Percentiles rank a stretch among this genome's conserved stretches.
These are phyloP conservation scores for Bruguiera sexangula DNA, from an alignment of 345 rosid genomes.

Conservation along the genomic window DNA sequence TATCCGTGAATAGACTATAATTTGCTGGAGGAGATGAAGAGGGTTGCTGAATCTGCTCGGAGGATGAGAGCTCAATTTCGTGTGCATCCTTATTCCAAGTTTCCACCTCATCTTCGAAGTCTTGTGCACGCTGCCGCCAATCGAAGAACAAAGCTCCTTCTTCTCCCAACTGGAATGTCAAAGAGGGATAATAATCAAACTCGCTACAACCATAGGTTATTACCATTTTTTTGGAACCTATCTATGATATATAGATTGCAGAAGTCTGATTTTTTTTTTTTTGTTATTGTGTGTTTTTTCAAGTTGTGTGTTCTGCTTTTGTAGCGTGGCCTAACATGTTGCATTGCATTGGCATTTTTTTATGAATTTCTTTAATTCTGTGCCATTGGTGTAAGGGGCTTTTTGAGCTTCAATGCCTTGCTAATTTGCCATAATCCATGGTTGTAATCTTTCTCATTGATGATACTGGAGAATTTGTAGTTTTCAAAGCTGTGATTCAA, in stretches of 20 bases:
- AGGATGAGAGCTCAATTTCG: constrained; percentile 52
- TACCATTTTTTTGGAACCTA: neutral
- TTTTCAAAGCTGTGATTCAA: too few species aligned
- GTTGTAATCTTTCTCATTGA: neutral
- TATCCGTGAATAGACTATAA: constrained; percentile 49
- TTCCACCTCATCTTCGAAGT: constrained; percentile 34
- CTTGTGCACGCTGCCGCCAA: constrained; percentile 55
- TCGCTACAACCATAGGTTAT: constrained; percentile 45
- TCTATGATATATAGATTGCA: too few species aligned
- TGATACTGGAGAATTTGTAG: neutral
- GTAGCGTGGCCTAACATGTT: too few species aligned
- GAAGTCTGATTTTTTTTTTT: too few species aligned
- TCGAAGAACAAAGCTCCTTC: constrained; percentile 53
- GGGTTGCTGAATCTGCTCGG: constrained; percentile 67
- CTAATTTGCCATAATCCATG: too few species aligned
- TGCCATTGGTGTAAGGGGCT: too few species aligned
- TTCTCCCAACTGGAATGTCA: constrained; percentile 73
- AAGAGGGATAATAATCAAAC: constrained; percentile 63
- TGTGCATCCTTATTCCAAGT: constrained; percentile 27
- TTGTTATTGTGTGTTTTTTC: too few species aligned
- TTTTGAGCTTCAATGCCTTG: too few species aligned
- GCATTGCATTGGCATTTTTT: too few species aligned
- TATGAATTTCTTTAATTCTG: too few species aligned
- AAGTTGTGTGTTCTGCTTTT: too few species aligned
- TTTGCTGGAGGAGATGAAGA: constrained; percentile 77